Evolutionary conservation across 1,284 basidiomycete genomes (phyloP).

Genomic region (Boletus smithii): DNA sequence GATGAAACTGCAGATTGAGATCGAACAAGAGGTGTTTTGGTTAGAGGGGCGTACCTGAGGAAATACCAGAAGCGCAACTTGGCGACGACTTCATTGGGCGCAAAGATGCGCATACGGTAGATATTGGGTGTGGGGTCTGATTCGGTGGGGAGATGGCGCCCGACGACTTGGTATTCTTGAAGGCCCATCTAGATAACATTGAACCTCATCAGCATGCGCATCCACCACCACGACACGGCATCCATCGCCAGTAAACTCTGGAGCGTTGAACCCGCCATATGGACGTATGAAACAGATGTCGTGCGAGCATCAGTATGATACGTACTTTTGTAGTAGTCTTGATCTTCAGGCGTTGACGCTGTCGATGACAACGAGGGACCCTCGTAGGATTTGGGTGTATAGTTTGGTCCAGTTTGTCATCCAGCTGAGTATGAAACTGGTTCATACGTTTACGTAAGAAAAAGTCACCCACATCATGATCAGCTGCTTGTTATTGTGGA

Average conservation of each 20-base stretch:
- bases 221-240: constrained; percentile 17
- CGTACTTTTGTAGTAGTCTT: constrained; percentile 28
- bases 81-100: constrained; percentile 96
- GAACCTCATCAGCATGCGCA: constrained; percentile 22
- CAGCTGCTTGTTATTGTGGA: too few relatives aligned
- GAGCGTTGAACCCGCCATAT: neutral
- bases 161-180: constrained; percentile 94
- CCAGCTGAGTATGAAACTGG: constrained; percentile 11
- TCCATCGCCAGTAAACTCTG: constrained; percentile 25
- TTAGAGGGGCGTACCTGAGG: constrained; percentile 57
- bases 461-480: too few relatives aligned
- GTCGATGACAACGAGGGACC: constrained; percentile 19
- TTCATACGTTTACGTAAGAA: too few relatives aligned
- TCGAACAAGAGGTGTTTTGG: neutral
- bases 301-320: neutral
- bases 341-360: constrained; percentile 28
- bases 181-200: constrained; percentile 43
- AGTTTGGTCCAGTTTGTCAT: constrained; percentile 31
- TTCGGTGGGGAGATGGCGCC: constrained; percentile 95
- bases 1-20: constrained; percentile 10
- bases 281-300: neutral
- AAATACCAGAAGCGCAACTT: constrained; percentile 99
- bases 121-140: constrained; percentile 92
- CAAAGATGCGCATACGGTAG: constrained; percentile 99
- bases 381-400: constrained; percentile 11